phyloP scores from a whole-genome alignment of 106 monocot species.

The Allium fistulosum region DNA sequence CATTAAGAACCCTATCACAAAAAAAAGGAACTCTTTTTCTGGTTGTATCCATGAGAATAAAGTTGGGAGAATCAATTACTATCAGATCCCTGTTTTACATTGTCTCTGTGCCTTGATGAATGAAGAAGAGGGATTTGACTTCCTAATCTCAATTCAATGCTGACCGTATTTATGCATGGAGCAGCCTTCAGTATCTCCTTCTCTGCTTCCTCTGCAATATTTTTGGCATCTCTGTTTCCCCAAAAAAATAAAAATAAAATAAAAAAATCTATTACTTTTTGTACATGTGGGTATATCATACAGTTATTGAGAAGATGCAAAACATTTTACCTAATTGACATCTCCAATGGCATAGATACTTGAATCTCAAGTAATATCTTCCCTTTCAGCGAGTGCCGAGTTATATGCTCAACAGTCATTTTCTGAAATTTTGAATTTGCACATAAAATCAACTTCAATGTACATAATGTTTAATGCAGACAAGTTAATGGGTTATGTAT shows the following conservation, averaged over 20 bases:
- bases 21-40: too few species aligned
- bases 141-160: conserved; percentile 71
- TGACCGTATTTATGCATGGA: conserved; percentile 49
- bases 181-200: conserved; percentile 51
- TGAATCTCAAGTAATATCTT: conserved; percentile 56
- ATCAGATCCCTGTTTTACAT: too few species aligned
- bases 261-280: neutral
- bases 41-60: too few species aligned
- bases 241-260: too few species aligned
- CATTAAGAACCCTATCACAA: too few species aligned
- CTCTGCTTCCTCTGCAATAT: conserved; percentile 63
- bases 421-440: conserved; percentile 28
- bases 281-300: too few species aligned
- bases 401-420: conserved; percentile 67
- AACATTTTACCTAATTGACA: conserved; percentile 45
- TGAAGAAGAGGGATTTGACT: neutral
- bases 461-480: too few species aligned
- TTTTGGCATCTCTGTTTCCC: conserved; percentile 67
- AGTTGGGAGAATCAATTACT: too few species aligned
- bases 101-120: too few species aligned
- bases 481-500: too few species aligned
- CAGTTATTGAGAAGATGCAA: too few species aligned
- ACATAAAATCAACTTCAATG: too few species aligned
- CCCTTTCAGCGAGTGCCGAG: conserved; percentile 61
- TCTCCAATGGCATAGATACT: conserved; percentile 65